Evolutionary conservation across 805 yeast species (phyloP), one percentile per base, ranked within the genome.

Genomic region (Grigorovia humatica): DNA sequence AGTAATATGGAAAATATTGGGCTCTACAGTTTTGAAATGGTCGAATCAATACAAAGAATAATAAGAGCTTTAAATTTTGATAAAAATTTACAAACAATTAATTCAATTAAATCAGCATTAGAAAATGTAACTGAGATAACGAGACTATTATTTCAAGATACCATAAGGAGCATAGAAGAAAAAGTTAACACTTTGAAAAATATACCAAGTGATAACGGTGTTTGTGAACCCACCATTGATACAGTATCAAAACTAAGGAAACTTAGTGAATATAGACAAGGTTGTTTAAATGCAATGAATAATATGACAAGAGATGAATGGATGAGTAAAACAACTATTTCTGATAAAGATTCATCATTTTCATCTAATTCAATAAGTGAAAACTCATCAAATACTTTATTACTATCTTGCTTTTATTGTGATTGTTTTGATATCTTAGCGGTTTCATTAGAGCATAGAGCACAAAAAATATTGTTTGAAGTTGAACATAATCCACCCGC

Each of bases 401-500:
- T 85, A 55, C 66, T 88, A 38, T 76, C 88, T 1, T 74, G 85
- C 45, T 90, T 77, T 61, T 77, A 80, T 54, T 78, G 89, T 49
- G 98, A 91, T 64, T 74, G 85, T 45, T 75, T 91, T 44, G 96
- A 90, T 65, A 81, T 82, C 46, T 75, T 88, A 27, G 74, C 83
- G 63, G 72, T 82, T 35, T 76, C 77, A 50, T 68, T 90, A 47
- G 95, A 85, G 63, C 71, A 79, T 49, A 76, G 76, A 56, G 79
- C 85, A 30, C 74, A 75, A 53, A 52, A 63, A 29, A 57, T 68
- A 47, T 59, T 76, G 47, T 56, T 44, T 52, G 54, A 50, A n/a
- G 42, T 60, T 56, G 18, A 63, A 60, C 46, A 56, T 55, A 11
- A 59, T 57, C 2, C 15, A 58, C 53, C 43, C 55, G 60, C 46